Evolutionary conservation across 2,329 filamentous ascomycete species (phyloP), one percentile per base, ranked within the genome.

Genomic region (Colletotrichum cereale): DNA sequence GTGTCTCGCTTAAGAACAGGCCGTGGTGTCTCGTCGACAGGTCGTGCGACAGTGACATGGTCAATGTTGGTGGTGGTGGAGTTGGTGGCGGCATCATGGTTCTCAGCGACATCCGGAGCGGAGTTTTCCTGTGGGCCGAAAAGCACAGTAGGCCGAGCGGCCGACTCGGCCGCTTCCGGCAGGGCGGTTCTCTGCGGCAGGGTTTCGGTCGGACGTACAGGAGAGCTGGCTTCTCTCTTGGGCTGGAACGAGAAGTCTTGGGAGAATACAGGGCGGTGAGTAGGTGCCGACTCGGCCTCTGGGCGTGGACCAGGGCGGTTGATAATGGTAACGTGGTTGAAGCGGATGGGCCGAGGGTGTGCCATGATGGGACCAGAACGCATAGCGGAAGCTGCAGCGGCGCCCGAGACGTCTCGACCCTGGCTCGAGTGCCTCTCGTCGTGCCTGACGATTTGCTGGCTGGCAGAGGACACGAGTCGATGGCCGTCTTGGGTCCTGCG

Each of bases 291-390:
- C 44, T 44, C 50, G 14, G 36, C 24, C n/a, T 71, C 52, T 58
- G 38, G 58, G 53, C 52, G 52, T 26, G 58, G 24, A 38, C 40
- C 24, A 26, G 64, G 44, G 38, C 50, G 31, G 31, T 62, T 71
- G 55, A 74, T 71, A 42, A 74, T 73, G 40, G 70, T 63, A 34
- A 71, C 53, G 12, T 73, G 66, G 18, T 67, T 74, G 58, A 71
- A 50, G 56, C 61, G 71, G 16, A 74, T 71, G 11, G 73, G 73
- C 40, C 67, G 71, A n/a, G 73, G 73, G 38, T 74, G 66, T 6
- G 63, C 71, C 44, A 74, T 73, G 21, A 71, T 42, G 52, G 55
- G 70, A 36, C 70, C 48, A 10, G 70, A 58, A 36, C 36, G 42
- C 53, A 48, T 62, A 18, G 34, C 34, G 5, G 57, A 53, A 24